Evolutionary conservation across 495 filamentous ascomycete genomes (phyloP).

Genomic region (Aspergillus ellipticus): DNA sequence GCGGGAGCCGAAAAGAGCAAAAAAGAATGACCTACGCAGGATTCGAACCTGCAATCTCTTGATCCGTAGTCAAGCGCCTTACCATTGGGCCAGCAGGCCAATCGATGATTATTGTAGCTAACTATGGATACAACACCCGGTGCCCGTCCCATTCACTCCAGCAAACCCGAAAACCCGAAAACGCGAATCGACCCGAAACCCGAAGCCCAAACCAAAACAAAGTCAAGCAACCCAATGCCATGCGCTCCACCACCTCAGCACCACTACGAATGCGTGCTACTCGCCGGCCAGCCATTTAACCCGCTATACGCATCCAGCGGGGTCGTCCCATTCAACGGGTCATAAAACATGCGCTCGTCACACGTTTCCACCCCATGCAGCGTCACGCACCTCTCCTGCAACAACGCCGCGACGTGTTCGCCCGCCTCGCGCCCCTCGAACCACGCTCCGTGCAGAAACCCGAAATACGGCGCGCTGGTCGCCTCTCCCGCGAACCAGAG

Average conservation of each 20-base stretch:
- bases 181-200: too few relatives aligned
- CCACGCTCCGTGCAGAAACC: slow-evolving; percentile 68
- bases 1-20: neutral
- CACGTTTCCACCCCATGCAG: slow-evolving; percentile 6
- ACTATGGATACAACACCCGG: too few relatives aligned
- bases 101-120: neutral
- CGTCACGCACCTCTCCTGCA: slow-evolving; percentile 8
- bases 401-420: slow-evolving; percentile 43
- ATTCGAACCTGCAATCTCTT: slow-evolving; percentile 55
- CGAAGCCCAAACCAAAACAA: neutral
- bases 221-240: neutral
- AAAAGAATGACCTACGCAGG: slow-evolving; percentile 39
- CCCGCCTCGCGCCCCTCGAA: slow-evolving; percentile 58
- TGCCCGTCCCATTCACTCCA: too few relatives aligned
- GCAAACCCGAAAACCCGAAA: too few relatives aligned
- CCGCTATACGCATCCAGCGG: slow-evolving; percentile 9
- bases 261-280: slow-evolving; percentile 10
- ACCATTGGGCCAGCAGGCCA: slow-evolving; percentile 60
- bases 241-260: neutral
- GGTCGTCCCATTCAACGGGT: slow-evolving; percentile 18
- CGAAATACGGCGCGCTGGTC: slow-evolving; percentile 65
- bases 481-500: slow-evolving; percentile 73
- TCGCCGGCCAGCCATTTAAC: slow-evolving; percentile 14
- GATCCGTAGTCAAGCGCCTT: slow-evolving; percentile 73
- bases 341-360: slow-evolving; percentile 25